phyloP scores from a whole-genome alignment of 78 protist genomes.

The Mastigamoeba balamuthi region DNA sequence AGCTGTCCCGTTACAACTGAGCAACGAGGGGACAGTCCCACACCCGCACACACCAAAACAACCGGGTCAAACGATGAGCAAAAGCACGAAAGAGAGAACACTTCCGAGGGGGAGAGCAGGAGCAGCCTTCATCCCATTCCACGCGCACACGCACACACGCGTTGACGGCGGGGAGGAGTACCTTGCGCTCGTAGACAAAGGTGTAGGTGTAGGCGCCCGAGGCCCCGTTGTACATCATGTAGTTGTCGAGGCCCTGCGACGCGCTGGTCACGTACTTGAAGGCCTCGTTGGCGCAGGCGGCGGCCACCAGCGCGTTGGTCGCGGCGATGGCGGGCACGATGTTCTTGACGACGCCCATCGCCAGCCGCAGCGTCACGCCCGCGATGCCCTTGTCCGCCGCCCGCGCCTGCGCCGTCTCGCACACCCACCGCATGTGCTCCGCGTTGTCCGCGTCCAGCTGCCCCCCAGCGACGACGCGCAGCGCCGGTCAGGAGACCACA shows the following conservation, averaged over 20 bases:
- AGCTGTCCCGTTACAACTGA: neutral
- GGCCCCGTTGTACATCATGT: slow-evolving; percentile 68
- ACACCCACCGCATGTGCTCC: slow-evolving; percentile 83
- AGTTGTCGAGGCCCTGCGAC: slow-evolving; percentile 55
- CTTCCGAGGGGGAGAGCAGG: too few relatives aligned
- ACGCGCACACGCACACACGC: too few relatives aligned
- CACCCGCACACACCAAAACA: neutral
- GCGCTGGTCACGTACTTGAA: slow-evolving; percentile 75
- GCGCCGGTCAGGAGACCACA: too few relatives aligned
- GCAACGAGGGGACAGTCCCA: neutral
- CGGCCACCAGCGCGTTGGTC: slow-evolving; percentile 95
- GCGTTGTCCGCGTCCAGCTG: slow-evolving; percentile 81
- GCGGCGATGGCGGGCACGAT: slow-evolving; percentile 97
- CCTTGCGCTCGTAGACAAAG: slow-evolving; percentile 56
- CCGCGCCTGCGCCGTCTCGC: slow-evolving; percentile 56
- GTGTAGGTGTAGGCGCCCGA: slow-evolving; percentile 71
- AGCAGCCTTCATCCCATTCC: too few relatives aligned
- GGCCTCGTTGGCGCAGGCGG: slow-evolving; percentile 78
- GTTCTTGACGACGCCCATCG: slow-evolving; percentile 88
- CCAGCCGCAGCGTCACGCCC: slow-evolving; percentile 82
- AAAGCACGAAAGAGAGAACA: too few relatives aligned
- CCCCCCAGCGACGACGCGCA: too few relatives aligned
- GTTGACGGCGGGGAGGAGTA: slow-evolving; percentile 59
- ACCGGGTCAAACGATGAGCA: neutral
- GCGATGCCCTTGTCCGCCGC: slow-evolving; percentile 74